Conservation (phyloP, 208 protist genomes). For the Wallacemonas rigidus region DNA sequence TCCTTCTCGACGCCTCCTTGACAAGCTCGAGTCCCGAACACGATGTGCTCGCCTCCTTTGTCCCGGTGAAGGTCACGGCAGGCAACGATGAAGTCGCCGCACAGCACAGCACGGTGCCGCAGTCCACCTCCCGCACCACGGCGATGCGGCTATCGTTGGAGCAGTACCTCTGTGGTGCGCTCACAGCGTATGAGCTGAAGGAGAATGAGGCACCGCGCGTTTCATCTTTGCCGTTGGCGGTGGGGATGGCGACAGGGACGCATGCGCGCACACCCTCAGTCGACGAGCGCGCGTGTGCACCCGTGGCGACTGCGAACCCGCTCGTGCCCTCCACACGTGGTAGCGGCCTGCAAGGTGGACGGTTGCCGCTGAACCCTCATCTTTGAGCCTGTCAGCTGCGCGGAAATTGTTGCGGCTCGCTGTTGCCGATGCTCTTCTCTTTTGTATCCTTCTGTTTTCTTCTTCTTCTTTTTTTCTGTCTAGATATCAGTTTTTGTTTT, state of each 20-base stretch:
- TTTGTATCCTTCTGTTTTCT: neutral
- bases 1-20: slow-evolving; percentile 1
- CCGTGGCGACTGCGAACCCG: no score
- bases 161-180: neutral
- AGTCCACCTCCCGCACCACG: no score
- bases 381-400: neutral
- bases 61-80: neutral
- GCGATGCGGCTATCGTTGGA: no score
- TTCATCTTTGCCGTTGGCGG: no score
- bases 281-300: no score
- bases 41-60: neutral
- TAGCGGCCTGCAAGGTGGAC: slow-evolving; percentile 1
- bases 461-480: neutral
- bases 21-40: neutral
- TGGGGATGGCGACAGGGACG: no score
- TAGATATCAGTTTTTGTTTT: no score
- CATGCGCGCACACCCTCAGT: no score
- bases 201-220: slow-evolving; percentile 4
- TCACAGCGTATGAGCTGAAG: neutral
- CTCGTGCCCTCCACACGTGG: neutral
- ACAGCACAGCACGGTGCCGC: neutral
- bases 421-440: neutral
- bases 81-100: neutral
- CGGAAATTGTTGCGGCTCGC: no score
- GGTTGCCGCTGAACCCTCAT: slow-evolving; percentile 1